phyloP scores from a whole-genome alignment of 176 grass and related monocot genomes.

The Neostapfia colusana region DNA sequence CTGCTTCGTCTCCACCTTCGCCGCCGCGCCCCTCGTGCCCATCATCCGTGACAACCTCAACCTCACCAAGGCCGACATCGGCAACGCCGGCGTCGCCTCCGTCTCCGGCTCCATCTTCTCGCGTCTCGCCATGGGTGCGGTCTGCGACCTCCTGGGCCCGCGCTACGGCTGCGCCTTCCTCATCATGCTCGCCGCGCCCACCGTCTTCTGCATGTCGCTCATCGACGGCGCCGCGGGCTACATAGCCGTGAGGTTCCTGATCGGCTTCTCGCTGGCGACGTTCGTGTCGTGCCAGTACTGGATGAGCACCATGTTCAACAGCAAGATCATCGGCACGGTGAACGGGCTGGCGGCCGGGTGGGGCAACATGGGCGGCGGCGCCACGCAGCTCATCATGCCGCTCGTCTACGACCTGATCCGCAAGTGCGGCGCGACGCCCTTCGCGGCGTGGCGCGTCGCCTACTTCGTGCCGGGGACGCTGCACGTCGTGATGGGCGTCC shows the following conservation, averaged over 20 bases:
- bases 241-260: slow-evolving; percentile 59
- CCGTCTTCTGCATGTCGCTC: slow-evolving; percentile 78
- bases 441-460: slow-evolving; percentile 69
- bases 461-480: slow-evolving; percentile 69
- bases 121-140: slow-evolving; percentile 73
- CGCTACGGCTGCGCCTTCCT: slow-evolving; percentile 84
- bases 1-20: slow-evolving; percentile 93
- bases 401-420: slow-evolving; percentile 70
- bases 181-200: slow-evolving; percentile 71
- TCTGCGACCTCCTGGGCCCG: slow-evolving; percentile 73
- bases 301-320: slow-evolving; percentile 96
- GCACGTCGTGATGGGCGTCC: slow-evolving; percentile 64
- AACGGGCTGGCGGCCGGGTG: slow-evolving; percentile 67
- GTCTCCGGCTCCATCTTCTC: slow-evolving; percentile 90
- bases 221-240: slow-evolving; percentile 47
- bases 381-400: slow-evolving; percentile 93
- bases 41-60: slow-evolving; percentile 80
- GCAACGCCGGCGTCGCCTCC: slow-evolving; percentile 84
- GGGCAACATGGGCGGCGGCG: slow-evolving; percentile 91
- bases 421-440: slow-evolving; percentile 49
- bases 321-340: slow-evolving; percentile 71
- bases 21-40: slow-evolving; percentile 62
- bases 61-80: slow-evolving; percentile 73
- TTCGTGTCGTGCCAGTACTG: slow-evolving; percentile 93
- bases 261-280: slow-evolving; percentile 75